These are phyloP conservation scores for Lanmaoa rubissima DNA, from an alignment of 768 basidiomycete species.

Conservation along the genomic window DNA sequence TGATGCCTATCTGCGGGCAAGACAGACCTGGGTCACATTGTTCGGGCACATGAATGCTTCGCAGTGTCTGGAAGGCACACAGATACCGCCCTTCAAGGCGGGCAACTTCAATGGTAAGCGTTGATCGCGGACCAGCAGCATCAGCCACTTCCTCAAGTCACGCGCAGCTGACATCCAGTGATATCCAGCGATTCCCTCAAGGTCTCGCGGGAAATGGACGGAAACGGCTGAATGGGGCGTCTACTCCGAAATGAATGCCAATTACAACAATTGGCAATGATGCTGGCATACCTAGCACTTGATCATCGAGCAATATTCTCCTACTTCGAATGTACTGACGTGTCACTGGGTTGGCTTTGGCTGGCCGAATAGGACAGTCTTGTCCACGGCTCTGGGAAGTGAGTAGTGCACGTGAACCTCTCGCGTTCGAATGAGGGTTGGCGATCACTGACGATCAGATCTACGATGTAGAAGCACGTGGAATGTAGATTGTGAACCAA, in stretches of 20 bases:
- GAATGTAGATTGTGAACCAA: neutral
- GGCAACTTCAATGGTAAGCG: neutral
- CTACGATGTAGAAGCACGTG: neutral
- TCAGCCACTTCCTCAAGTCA: neutral
- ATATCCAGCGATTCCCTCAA: neutral
- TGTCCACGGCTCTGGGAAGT: neutral
- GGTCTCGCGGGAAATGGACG: neutral
- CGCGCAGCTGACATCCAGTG: neutral
- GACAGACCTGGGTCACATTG: neutral
- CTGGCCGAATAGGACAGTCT: neutral
- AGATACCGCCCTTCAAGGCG: neutral
- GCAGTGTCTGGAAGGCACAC: neutral
- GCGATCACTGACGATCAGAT: slow-evolving; percentile 4
- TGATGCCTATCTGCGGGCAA: neutral
- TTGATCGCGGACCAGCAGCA: neutral
- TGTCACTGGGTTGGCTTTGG: neutral
- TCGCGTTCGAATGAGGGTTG: neutral
- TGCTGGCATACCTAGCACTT: neutral
- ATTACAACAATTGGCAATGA: neutral
- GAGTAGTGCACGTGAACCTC: neutral
- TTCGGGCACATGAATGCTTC: neutral
- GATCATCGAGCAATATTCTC: neutral
- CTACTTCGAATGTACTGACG: neutral
- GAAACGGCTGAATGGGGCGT: neutral
- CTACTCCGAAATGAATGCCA: neutral